Conservation (phyloP, 2,329 filamentous ascomycete genomes). For the Celoporthe dispersa region DNA sequence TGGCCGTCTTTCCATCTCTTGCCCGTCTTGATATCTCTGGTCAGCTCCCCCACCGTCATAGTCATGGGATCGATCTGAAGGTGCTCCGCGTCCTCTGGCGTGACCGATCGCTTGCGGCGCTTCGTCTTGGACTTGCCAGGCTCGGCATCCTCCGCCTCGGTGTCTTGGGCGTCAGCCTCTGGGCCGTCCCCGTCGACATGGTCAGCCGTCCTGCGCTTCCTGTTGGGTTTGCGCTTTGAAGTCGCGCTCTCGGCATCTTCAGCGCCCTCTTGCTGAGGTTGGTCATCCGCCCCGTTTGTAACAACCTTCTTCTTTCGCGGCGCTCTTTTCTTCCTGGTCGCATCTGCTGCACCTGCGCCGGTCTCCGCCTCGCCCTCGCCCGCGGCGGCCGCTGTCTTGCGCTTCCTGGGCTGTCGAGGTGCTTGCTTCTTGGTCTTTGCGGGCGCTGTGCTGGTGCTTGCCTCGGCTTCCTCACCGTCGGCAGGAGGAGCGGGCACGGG, state of each 20-base stretch:
- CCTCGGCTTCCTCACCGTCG: constrained; percentile 19
- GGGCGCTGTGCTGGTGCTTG: neutral
- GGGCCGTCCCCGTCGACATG: neutral
- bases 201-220: constrained; percentile 25
- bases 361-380: constrained; percentile 28
- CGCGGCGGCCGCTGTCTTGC: constrained; percentile 26
- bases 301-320: constrained; percentile 30
- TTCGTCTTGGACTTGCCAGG: constrained; percentile 33
- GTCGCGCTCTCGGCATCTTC: constrained; percentile 30
- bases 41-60: constrained; percentile 75
- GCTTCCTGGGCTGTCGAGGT: constrained; percentile 31
- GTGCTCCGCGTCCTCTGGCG: constrained; percentile 67
- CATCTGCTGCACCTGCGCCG: constrained; percentile 16
- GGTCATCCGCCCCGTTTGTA: constrained; percentile 21
- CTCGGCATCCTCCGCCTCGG: constrained; percentile 17
- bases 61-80: constrained; percentile 67
- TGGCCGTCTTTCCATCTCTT: constrained; percentile 52
- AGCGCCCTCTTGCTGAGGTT: constrained; percentile 24
- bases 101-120: constrained; percentile 51
- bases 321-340: constrained; percentile 33
- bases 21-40: constrained; percentile 70
- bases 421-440: constrained; percentile 22
- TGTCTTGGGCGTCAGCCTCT: constrained; percentile 25
- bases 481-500: constrained; percentile 2
- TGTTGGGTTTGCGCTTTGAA: constrained; percentile 30